phyloP scores from a whole-genome alignment of 495 filamentous ascomycete genomes.

The Trichocladium antarcticum region DNA sequence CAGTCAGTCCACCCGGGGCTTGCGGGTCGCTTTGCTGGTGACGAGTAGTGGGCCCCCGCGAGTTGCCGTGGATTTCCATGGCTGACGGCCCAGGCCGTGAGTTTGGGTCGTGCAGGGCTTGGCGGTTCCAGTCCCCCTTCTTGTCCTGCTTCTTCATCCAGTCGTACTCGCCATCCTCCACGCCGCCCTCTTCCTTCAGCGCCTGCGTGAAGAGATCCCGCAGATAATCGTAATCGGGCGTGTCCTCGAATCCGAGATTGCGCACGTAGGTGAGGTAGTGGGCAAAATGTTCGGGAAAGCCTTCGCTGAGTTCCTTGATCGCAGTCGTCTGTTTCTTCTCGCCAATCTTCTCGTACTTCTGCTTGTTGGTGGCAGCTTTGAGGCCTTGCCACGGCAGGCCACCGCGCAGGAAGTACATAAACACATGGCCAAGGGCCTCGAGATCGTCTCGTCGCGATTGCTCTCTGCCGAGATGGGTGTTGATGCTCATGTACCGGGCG shows the following conservation, averaged over 20 bases:
- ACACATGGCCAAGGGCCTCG: slow-evolving; percentile 93
- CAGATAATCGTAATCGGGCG: slow-evolving; percentile 95
- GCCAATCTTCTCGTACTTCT: slow-evolving; percentile 99
- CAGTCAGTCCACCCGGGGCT: slow-evolving; percentile 55
- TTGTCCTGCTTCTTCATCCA: slow-evolving; percentile 99
- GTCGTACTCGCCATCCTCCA: slow-evolving; percentile 98
- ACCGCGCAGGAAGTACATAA: slow-evolving; percentile 97
- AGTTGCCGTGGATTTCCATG: slow-evolving; percentile 60
- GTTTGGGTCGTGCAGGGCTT: slow-evolving; percentile 57
- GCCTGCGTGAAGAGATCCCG: slow-evolving; percentile 93
- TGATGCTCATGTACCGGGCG: slow-evolving; percentile 99
- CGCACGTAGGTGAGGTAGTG: slow-evolving; percentile 95
- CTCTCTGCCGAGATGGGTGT: slow-evolving; percentile 92
- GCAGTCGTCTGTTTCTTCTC: slow-evolving; percentile 98
- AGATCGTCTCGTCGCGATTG: slow-evolving; percentile 95
- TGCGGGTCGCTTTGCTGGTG: slow-evolving; percentile 40
- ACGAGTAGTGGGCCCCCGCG: slow-evolving; percentile 47
- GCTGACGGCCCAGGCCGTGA: slow-evolving; percentile 62
- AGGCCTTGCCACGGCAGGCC: slow-evolving; percentile 97
- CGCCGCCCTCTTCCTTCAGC: slow-evolving; percentile 85
- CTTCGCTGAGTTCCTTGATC: slow-evolving; percentile 94
- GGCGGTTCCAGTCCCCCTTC: slow-evolving; percentile 70
- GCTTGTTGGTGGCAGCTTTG: slow-evolving; percentile 99
- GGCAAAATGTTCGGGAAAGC: slow-evolving; percentile 95
- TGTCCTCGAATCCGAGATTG: slow-evolving; percentile 97